Conservation (phyloP, 2,329 filamentous ascomycete genomes). For the Fusarium sp. region DNA sequence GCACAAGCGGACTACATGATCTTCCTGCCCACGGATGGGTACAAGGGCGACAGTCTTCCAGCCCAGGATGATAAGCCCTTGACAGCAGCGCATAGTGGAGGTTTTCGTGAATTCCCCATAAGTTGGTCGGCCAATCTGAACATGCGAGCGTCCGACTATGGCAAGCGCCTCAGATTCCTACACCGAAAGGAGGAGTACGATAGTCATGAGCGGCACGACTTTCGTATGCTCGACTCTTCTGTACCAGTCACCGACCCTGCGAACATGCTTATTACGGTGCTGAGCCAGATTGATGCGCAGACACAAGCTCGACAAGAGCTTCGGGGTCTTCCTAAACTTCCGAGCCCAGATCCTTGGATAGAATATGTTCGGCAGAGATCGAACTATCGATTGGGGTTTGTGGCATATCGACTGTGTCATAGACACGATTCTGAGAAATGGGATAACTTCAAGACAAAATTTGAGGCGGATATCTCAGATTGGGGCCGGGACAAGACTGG, state of each 20-base stretch:
- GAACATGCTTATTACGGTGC: neutral
- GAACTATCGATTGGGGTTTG: neutral
- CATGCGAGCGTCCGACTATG: slow-evolving; percentile 17
- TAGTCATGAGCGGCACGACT: neutral
- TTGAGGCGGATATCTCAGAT: slow-evolving; percentile 41
- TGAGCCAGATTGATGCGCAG: slow-evolving; percentile 26
- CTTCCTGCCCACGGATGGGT: slow-evolving; percentile 46
- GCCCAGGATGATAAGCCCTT: slow-evolving; percentile 20
- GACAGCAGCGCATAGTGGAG: neutral
- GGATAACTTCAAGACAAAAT: slow-evolving; percentile 41
- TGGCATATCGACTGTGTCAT: slow-evolving; percentile 41
- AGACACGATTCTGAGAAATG: slow-evolving; percentile 37
- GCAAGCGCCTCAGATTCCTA: slow-evolving; percentile 3
- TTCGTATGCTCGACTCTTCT: rapidly evolving
- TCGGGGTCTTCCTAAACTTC: neutral
- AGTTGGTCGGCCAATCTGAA: slow-evolving; percentile 19
- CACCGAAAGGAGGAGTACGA: slow-evolving; percentile 13
- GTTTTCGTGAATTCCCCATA: slow-evolving; percentile 18
- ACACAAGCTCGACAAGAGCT: slow-evolving; percentile 25
- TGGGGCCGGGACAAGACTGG: slow-evolving; percentile 39
- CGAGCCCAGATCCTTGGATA: slow-evolving; percentile 21
- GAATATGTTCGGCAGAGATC: neutral
- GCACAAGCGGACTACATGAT: slow-evolving; percentile 42
- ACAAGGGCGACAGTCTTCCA: slow-evolving; percentile 36
- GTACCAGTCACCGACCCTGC: slow-evolving; percentile 9